phyloP scores from a whole-genome alignment of 176 grass and related monocot species.

The Tillandsia fasciculata region DNA sequence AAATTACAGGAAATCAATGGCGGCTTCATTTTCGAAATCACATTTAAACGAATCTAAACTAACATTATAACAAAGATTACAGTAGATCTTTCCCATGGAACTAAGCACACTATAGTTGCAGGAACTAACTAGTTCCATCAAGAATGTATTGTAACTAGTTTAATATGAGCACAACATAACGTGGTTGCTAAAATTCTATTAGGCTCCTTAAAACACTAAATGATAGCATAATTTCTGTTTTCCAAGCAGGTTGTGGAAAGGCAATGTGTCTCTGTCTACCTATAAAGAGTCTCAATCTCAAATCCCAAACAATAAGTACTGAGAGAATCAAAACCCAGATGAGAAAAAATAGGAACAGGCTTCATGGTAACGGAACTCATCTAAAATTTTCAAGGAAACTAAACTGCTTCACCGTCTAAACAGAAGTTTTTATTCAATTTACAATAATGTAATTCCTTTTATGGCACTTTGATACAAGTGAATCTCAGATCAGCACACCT shows the following conservation, averaged over 20 bases:
- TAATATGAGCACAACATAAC: background rate
- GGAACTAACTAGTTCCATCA: background rate
- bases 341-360: too few species aligned
- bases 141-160: background rate
- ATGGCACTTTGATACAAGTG: background rate
- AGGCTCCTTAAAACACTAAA: too few species aligned
- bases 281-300: too few species aligned
- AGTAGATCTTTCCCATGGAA: background rate
- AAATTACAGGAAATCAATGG: too few species aligned
- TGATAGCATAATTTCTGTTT: background rate
- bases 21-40: too few species aligned
- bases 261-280: background rate
- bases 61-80: background rate
- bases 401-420: too few species aligned
- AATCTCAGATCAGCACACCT: slow-evolving; percentile 35
- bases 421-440: background rate
- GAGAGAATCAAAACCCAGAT: too few species aligned
- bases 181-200: background rate
- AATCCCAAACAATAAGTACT: too few species aligned
- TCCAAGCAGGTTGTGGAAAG: background rate
- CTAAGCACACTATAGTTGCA: background rate
- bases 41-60: too few species aligned
- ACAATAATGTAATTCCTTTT: background rate
- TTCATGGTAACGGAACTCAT: too few species aligned
- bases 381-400: too few species aligned